Conservation (phyloP, 345 rosid genomes). For the Brassica incana region DNA sequence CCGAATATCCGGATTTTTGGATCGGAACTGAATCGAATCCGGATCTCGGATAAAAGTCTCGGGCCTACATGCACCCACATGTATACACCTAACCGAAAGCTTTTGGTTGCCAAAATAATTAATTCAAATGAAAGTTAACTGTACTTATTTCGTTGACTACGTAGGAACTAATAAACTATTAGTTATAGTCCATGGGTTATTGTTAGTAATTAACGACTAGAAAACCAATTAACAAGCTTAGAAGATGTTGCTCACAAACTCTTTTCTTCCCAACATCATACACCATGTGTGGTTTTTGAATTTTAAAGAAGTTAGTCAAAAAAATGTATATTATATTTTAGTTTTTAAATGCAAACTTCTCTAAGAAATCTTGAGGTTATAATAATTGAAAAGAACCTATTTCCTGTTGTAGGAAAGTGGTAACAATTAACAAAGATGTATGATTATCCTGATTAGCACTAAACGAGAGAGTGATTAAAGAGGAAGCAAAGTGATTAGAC, state of each 20-base stretch:
- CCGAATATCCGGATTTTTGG: too few species aligned
- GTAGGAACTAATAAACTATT: background rate
- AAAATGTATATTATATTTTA: too few species aligned
- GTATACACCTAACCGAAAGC: slow-evolving; percentile 18
- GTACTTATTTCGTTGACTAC: slow-evolving; percentile 24
- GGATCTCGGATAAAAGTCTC: too few species aligned
- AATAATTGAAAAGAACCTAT: background rate
- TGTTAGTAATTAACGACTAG: background rate
- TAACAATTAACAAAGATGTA: background rate
- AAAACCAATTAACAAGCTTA: slow-evolving; percentile 1
- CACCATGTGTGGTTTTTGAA: background rate
- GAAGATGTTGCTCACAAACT: background rate
- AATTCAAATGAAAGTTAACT: slow-evolving; percentile 17
- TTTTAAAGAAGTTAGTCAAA: too few species aligned
- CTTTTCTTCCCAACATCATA: background rate
- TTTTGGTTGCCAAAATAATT: slow-evolving; percentile 22
- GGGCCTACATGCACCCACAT: slow-evolving; percentile 22
- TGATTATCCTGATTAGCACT: slow-evolving; percentile 23
- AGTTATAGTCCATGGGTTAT: background rate
- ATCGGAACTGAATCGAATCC: too few species aligned
- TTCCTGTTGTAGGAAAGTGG: slow-evolving; percentile 8
- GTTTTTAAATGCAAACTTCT: too few species aligned
- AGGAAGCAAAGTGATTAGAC: slow-evolving; percentile 40
- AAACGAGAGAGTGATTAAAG: slow-evolving; percentile 27
- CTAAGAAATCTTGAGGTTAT: background rate